Percentiles rank a stretch among this genome's conserved stretches.
Evolutionary conservation across 495 filamentous ascomycete genomes (phyloP).

Genomic region (Trichoderma gamsii): DNA sequence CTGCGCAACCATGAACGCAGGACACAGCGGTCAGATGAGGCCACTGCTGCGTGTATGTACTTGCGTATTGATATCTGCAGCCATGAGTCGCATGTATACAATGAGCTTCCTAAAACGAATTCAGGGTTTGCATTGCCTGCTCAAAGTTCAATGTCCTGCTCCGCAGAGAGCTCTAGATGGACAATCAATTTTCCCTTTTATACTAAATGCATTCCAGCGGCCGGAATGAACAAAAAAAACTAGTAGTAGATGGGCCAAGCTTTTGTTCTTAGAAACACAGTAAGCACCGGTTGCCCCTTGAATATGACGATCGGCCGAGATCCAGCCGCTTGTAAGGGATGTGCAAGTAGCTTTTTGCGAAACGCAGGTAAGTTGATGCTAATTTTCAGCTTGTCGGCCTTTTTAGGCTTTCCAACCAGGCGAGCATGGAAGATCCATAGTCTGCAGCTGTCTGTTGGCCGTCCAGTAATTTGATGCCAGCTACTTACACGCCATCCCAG

Average conservation of each 20-base stretch:
- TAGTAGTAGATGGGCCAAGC: neutral
- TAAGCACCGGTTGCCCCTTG: neutral
- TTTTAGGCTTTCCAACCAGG: too few relatives aligned
- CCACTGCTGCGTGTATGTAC: neutral
- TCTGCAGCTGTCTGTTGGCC: too few relatives aligned
- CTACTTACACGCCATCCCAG: neutral
- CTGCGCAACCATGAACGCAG: neutral
- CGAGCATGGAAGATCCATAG: too few relatives aligned
- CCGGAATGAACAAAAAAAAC: neutral
- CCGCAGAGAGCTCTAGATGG: too few relatives aligned
- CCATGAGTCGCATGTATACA: neutral
- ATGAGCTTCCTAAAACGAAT: neutral
- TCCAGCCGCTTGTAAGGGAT: neutral
- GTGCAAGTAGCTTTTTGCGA: too few relatives aligned
- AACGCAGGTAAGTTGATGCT: neutral
- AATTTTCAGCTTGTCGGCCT: neutral
- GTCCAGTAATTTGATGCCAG: too few relatives aligned
- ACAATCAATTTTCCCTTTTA: too few relatives aligned
- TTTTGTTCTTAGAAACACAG: neutral
- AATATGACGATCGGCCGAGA: constrained; percentile 4
- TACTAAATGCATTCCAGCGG: neutral
- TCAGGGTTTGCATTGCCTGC: too few relatives aligned
- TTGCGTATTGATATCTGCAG: neutral
- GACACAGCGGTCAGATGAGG: constrained; percentile 7
- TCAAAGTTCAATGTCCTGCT: too few relatives aligned